phyloP scores from a whole-genome alignment of 768 basidiomycete species.

The Ramaria rubella region DNA sequence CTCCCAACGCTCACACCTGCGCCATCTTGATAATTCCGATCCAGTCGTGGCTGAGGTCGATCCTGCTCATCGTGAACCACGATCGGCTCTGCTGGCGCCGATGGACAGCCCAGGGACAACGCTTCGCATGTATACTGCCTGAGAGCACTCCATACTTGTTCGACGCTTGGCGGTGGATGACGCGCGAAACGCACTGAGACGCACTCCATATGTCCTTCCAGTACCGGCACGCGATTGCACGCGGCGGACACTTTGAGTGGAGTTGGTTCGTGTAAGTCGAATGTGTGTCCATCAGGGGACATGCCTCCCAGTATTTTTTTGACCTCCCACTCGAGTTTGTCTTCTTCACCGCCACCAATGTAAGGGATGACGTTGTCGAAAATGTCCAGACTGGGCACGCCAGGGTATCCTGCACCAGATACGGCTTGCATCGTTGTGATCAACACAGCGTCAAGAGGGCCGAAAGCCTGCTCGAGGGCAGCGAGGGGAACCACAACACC shows the following conservation, averaged over 20 bases:
- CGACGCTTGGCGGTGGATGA: slow-evolving; percentile 76
- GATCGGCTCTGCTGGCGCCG: slow-evolving; percentile 77
- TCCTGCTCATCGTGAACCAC: slow-evolving; percentile 91
- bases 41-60: slow-evolving; percentile 89
- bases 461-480: slow-evolving; percentile 85
- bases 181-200: slow-evolving; percentile 80
- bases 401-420: slow-evolving; percentile 97
- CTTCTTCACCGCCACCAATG: slow-evolving; percentile 89
- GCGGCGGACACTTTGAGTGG: slow-evolving; percentile 88
- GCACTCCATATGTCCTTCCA: slow-evolving; percentile 91
- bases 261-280: slow-evolving; percentile 77
- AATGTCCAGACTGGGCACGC: slow-evolving; percentile 83
- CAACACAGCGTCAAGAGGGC: slow-evolving; percentile 85
- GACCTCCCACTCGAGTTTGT: slow-evolving; percentile 98
- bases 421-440: slow-evolving; percentile 98
- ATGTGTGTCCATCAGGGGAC: slow-evolving; percentile 42
- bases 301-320: slow-evolving; percentile 81
- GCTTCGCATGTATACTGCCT: slow-evolving; percentile 67
- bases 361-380: slow-evolving; percentile 94
- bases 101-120: slow-evolving; percentile 70
- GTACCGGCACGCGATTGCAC: slow-evolving; percentile 92
- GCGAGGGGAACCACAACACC: slow-evolving; percentile 86
- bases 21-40: slow-evolving; percentile 84
- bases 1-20: slow-evolving; percentile 89
- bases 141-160: slow-evolving; percentile 82